A percentile compares a stretch with the other conserved stretches of the same genome.
These are phyloP conservation scores for Boletus edulis DNA, from an alignment of 768 basidiomycete species.

Conservation along the genomic window DNA sequence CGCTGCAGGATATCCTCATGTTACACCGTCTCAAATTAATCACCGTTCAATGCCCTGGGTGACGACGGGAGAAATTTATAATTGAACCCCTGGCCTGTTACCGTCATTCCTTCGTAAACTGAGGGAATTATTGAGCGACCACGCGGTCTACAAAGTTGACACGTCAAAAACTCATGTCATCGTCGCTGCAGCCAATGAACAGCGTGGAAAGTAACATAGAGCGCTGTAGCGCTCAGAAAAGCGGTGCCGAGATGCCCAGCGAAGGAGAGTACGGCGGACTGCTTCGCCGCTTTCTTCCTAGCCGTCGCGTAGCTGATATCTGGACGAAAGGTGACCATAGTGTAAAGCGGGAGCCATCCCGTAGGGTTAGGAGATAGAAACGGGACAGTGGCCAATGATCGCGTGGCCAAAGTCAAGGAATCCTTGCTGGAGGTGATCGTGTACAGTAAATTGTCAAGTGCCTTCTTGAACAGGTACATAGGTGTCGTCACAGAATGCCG, in stretches of 20 bases:
- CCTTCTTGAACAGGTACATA: constrained; percentile 74
- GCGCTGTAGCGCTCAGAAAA: constrained; percentile 41
- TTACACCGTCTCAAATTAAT: constrained; percentile 32
- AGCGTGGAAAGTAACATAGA: constrained; percentile 31
- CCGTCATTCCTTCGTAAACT: constrained; percentile 21
- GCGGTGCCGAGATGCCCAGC: constrained; percentile 49
- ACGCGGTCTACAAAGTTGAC: constrained; percentile 33
- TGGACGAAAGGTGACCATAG: constrained; percentile 97
- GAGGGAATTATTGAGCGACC: constrained; percentile 28
- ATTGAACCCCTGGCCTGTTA: constrained; percentile 20
- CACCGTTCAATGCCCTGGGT: constrained; percentile 29
- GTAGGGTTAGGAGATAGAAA: constrained; percentile 58
- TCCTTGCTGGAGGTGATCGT: constrained; percentile 52
- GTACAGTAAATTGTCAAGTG: constrained; percentile 73
- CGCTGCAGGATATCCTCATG: constrained; percentile 34
- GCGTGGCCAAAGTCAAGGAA: constrained; percentile 46
- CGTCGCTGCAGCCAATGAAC: constrained; percentile 21
- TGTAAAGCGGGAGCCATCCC: constrained; percentile 93
- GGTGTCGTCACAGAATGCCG: constrained; percentile 86
- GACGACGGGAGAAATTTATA: constrained; percentile 16
- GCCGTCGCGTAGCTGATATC: constrained; percentile 91
- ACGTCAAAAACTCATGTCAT: constrained; percentile 15
- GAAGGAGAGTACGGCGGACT: constrained; percentile 58
- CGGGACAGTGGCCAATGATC: constrained; percentile 46
- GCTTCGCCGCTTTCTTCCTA: constrained; percentile 63